phyloP scores from a whole-genome alignment of 2,329 filamentous ascomycete genomes.

The Verticillium longisporum region DNA sequence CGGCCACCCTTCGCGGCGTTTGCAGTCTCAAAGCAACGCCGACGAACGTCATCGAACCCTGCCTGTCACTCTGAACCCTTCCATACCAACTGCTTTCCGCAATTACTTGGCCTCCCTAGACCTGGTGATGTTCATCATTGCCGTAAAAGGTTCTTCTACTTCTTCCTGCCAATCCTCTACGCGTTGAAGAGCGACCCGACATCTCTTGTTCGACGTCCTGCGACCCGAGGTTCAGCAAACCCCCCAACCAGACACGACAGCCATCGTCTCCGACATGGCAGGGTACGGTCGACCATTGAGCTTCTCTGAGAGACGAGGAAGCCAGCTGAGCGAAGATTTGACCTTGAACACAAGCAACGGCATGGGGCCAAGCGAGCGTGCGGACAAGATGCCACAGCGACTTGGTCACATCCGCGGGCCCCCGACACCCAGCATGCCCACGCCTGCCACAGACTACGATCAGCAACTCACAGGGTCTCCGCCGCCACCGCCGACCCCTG shows the following conservation, averaged over 20 bases:
- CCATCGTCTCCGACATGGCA: slow-evolving; percentile 24
- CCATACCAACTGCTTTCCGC: neutral
- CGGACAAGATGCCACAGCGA: slow-evolving; percentile 48
- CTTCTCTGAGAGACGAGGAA: slow-evolving; percentile 56
- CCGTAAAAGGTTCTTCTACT: neutral
- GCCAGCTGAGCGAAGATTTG: slow-evolving; percentile 50
- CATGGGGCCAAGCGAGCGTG: slow-evolving; percentile 32
- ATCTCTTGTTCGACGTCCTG: neutral
- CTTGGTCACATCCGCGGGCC: slow-evolving; percentile 45
- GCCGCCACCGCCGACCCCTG: slow-evolving; percentile 58
- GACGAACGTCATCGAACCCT: neutral
- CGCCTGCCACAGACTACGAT: slow-evolving; percentile 56
- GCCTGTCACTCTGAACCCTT: neutral
- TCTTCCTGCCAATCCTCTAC: neutral
- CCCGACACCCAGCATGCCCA: slow-evolving; percentile 61
- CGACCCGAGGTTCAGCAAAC: neutral
- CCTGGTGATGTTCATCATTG: neutral
- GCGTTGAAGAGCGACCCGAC: neutral
- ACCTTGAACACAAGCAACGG: slow-evolving; percentile 42
- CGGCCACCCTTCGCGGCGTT: neutral
- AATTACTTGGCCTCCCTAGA: neutral
- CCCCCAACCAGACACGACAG: neutral
- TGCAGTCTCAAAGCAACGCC: neutral
- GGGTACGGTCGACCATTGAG: slow-evolving; percentile 44
- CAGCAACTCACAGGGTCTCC: slow-evolving; percentile 54